These are phyloP conservation scores for Rhodotorula diobovata DNA, from an alignment of 768 basidiomycete species.

Conservation along the genomic window DNA sequence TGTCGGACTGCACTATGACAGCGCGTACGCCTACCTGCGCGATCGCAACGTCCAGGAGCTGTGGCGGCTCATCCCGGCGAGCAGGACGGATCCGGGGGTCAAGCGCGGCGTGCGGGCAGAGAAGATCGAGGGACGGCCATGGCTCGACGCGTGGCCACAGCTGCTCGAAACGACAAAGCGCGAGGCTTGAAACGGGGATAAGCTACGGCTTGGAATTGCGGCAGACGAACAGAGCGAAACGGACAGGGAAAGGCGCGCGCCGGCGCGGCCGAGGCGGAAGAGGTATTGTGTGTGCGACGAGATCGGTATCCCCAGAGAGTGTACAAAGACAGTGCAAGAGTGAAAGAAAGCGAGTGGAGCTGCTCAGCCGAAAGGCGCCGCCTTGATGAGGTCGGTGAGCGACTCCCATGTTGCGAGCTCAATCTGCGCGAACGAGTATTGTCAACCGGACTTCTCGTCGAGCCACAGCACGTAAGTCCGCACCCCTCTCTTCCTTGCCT, in stretches of 20 bases:
- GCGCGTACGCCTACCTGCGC: slow-evolving; percentile 62
- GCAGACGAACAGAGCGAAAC: neutral
- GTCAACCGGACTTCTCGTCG: neutral
- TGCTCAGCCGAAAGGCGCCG: neutral
- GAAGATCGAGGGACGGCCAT: slow-evolving; percentile 9
- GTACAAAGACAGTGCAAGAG: neutral
- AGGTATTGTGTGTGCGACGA: neutral
- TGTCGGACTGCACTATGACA: slow-evolving; percentile 79
- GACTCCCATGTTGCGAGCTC: slow-evolving; percentile 14
- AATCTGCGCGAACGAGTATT: neutral
- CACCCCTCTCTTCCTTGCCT: slow-evolving; percentile 3
- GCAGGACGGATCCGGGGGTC: neutral
- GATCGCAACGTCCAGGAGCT: slow-evolving; percentile 56
- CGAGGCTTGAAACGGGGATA: neutral
- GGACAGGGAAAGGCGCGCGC: too few species aligned
- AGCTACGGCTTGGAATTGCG: too few species aligned
- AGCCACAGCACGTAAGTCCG: neutral
- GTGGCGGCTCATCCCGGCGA: slow-evolving; percentile 45
- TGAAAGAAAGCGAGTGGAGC: too few species aligned
- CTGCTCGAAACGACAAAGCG: neutral
- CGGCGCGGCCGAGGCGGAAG: too few species aligned
- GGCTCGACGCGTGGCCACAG: slow-evolving; percentile 3
- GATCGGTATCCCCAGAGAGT: neutral
- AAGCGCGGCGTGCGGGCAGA: neutral
- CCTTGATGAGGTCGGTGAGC: neutral